These are phyloP conservation scores for Fomitopsis serialis DNA, from an alignment of 768 basidiomycete genomes.

Conservation along the genomic window DNA sequence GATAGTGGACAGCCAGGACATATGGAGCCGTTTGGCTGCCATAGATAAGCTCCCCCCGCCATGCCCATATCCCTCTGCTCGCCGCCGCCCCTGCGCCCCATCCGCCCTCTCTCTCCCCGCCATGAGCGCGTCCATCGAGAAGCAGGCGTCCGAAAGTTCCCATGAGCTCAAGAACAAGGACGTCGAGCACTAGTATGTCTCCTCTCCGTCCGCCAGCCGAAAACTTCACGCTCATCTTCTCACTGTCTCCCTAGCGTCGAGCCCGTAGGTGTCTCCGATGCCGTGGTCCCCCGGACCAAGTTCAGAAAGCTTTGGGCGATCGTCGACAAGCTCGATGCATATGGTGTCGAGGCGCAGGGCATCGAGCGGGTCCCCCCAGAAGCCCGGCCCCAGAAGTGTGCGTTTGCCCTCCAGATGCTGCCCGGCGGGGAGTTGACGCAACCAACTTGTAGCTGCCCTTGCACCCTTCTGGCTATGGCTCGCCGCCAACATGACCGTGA, in stretches of 20 bases:
- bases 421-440: background rate
- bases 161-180: background rate
- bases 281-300: background rate
- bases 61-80: background rate
- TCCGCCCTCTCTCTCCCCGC: background rate
- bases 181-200: conserved; percentile 1
- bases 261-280: background rate
- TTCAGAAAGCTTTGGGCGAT: conserved; percentile 1
- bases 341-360: conserved; percentile 30
- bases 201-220: background rate
- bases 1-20: background rate
- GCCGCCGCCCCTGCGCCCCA: background rate
- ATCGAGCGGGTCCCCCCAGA: conserved; percentile 29
- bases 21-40: background rate
- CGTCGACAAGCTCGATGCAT: conserved; percentile 16
- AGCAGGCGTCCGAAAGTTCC: background rate
- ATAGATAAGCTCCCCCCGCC: background rate
- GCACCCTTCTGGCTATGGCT: conserved; percentile 23
- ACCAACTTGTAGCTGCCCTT: background rate
- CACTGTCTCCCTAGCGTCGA: background rate
- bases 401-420: background rate
- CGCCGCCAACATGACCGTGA: conserved; percentile 23
- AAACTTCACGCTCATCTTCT: background rate
- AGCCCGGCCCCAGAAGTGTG: conserved; percentile 13
- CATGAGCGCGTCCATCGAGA: background rate